Evolutionary conservation across 1,284 basidiomycete species (phyloP), one percentile per base, ranked within the genome.

Genomic region (Porogramme epimiltina): DNA sequence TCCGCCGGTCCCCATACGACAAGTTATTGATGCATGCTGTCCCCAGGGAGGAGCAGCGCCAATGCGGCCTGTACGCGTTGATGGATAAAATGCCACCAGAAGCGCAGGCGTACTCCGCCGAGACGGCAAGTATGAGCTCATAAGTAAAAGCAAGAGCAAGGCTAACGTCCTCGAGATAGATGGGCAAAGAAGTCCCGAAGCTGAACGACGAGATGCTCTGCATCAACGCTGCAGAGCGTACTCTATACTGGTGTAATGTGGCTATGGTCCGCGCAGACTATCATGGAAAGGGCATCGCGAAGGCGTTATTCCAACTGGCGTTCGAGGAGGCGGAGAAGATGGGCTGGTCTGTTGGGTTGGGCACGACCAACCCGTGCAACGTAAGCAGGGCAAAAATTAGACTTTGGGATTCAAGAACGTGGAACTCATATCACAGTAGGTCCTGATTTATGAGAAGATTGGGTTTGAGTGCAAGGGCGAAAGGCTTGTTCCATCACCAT

Each of bases 231-330:
- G 39, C 55, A 37, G 51, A 53, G 42, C 49, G 58, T 34, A 55
- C 38, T 18, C 48, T 50, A 6, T 58, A 58, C 36, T 58, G 56
- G 56, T 58, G 56, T 53, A 52, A 55, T 33, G 44, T 58, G 25
- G 56, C 56, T 13, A 58, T 58, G 56, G 56, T 58, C 23, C 52
- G 51, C n/a, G 53, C 42, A 3, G 60, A 62, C 40, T 51, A 55
- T 23, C 60, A 62, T 26, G 52, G 56, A 22, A 52, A 47, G 20
- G 60, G 60, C 22, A 37, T 62, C 22, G 60, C 60, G 15, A 50
- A 47, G 10, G 52, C 49, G 13, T 25, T 62, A 18, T 59, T 62
- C 25, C 37, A 52, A 10, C 42, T 59, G 1, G 60, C 58, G 2
- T 56, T 42, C 46, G 41, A 54, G 15, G 52, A 59, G 59, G 59